Percentiles rank a stretch among this genome's conserved stretches.
These are phyloP conservation scores for Vitellaria paradoxa DNA, from an alignment of 179 eudicot species.

Conservation along the genomic window DNA sequence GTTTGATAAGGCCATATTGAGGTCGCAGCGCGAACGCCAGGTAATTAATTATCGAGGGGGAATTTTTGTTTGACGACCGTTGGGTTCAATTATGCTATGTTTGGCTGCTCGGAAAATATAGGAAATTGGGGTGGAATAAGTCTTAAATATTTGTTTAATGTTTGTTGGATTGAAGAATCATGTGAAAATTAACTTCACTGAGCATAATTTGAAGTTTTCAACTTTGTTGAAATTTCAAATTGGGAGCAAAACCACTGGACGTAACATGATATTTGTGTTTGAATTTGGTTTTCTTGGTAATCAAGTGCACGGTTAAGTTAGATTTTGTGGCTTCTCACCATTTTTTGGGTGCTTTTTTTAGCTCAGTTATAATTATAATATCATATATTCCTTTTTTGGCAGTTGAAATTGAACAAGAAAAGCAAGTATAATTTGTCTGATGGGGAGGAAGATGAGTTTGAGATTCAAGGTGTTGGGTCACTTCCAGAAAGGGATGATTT, in stretches of 20 bases:
- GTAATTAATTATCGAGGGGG: constrained; percentile 19
- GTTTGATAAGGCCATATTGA: constrained; percentile 82
- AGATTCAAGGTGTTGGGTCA: constrained; percentile 29
- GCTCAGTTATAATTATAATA: neutral
- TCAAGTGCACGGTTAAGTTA: neutral
- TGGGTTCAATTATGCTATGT: neutral
- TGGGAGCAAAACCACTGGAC: neutral
- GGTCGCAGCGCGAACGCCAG: constrained; percentile 91
- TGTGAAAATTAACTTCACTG: neutral
- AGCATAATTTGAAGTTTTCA: neutral
- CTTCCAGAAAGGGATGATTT: constrained; percentile 67
- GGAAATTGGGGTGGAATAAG: too few species aligned
- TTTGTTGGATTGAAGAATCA: neutral
- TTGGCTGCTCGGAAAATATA: neutral
- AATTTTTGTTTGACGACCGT: neutral
- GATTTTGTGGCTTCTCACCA: neutral
- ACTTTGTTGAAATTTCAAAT: neutral
- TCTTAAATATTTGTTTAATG: neutral
- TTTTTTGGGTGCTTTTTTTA: neutral
- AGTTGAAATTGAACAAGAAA: constrained; percentile 69
- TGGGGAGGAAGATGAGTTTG: constrained; percentile 90
- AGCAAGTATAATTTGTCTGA: constrained; percentile 81
- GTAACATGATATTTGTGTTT: too few species aligned
- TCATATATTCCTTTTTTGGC: constrained; percentile 11
- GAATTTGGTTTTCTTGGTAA: neutral